Conservation (phyloP, 495 filamentous ascomycete genomes). For the Penicillium flavigenum region DNA sequence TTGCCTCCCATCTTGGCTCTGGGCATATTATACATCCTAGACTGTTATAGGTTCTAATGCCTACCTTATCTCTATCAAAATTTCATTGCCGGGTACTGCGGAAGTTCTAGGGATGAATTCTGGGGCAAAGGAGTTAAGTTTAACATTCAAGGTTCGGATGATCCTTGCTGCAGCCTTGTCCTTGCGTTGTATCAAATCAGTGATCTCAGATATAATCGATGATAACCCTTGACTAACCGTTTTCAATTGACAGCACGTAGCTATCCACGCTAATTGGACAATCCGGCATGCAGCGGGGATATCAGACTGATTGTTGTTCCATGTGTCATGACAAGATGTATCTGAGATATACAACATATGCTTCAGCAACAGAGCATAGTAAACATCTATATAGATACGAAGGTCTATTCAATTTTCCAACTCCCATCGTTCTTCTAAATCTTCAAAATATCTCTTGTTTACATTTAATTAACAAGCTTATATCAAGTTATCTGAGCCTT, state of each 20-base stretch:
- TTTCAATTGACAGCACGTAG: not conserved
- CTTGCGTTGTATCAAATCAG: constrained; percentile 18
- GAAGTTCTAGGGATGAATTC: constrained; percentile 4
- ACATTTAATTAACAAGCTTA: not conserved
- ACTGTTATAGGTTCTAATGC: constrained; percentile 10
- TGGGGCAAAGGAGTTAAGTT: not conserved
- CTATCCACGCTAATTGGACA: not conserved
- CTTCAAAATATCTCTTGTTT: not conserved
- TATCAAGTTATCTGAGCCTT: not conserved
- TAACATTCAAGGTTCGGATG: not conserved
- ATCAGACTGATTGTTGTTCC: constrained; percentile 10
- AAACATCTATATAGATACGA: constrained; percentile 15
- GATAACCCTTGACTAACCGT: constrained; percentile 11
- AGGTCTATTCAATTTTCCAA: not conserved
- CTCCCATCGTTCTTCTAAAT: not conserved
- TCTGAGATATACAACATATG: not conserved
- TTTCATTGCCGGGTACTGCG: not conserved
- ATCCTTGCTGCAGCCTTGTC: not conserved
- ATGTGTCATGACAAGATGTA: constrained; percentile 15
- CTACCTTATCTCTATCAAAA: constrained; percentile 16
- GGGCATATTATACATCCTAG: not conserved
- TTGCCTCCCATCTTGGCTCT: not conserved
- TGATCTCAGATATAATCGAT: constrained; percentile 12
- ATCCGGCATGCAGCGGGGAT: constrained; percentile 5
- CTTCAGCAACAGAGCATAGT: not conserved